Evolutionary conservation across 2,329 filamentous ascomycete genomes (phyloP).

Genomic region (Epichloe bromicola): DNA sequence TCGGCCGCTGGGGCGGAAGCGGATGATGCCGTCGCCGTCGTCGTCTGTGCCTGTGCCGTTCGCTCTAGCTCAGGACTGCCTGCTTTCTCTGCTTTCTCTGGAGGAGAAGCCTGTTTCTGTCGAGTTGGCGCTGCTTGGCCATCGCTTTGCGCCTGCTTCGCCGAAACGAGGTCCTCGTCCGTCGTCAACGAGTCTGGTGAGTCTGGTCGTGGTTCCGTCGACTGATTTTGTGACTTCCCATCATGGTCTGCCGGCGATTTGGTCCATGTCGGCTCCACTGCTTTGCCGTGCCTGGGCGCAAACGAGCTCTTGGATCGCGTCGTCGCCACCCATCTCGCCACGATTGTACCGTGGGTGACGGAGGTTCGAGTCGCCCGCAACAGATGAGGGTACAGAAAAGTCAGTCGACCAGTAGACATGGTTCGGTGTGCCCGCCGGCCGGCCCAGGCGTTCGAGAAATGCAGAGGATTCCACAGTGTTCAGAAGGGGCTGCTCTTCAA

Average conservation of each 20-base stretch:
- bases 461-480: not conserved
- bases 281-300: conserved; percentile 45
- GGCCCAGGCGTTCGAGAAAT: not conserved
- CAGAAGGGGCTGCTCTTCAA: not conserved
- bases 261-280: conserved; percentile 37
- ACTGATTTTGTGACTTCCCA: conserved; percentile 7
- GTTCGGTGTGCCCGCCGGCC: not conserved
- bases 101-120: not conserved
- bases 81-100: not conserved
- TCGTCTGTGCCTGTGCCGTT: not conserved
- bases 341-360: not conserved
- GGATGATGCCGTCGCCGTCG: not conserved
- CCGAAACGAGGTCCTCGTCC: not conserved
- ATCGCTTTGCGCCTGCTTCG: not conserved
- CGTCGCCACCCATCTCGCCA: conserved; percentile 16
- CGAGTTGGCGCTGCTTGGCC: not conserved
- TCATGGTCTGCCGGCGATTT: not conserved
- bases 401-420: conserved; percentile 37
- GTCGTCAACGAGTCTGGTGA: not conserved
- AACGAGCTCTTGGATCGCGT: conserved; percentile 33
- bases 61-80: not conserved
- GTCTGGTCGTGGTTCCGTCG: conserved; percentile 6
- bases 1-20: too few relatives aligned
- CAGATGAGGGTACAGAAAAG: conserved; percentile 56
- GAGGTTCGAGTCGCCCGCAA: conserved; percentile 33